phyloP scores from a whole-genome alignment of 768 basidiomycete genomes.

The Candolleomyces efflorescens region DNA sequence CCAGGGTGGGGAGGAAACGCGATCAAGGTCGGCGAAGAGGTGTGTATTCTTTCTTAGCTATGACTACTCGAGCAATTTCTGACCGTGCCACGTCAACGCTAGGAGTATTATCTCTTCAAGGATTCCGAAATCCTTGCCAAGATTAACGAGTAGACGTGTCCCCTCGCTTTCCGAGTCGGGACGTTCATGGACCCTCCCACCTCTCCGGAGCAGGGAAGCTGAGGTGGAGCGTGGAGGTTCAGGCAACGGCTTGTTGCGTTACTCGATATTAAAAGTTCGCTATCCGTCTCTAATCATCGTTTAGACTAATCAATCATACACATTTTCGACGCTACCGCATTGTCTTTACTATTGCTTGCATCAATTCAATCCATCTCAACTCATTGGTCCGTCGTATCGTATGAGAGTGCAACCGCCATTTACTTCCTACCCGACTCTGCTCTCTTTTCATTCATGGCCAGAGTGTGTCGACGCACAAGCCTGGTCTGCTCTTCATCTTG shows the following conservation, averaged over 20 bases:
- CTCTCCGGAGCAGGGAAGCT: no score
- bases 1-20: conserved; percentile 96
- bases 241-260: neutral
- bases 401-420: no score
- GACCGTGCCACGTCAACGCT: conserved; percentile 10
- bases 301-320: conserved; percentile 3
- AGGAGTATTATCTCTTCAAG: conserved; percentile 96
- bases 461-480: no score
- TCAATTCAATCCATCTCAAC: conserved; percentile 3
- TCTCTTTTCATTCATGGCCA: no score
- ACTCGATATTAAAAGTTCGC: conserved; percentile 10
- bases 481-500: no score
- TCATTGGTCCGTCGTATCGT: neutral
- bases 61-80: neutral
- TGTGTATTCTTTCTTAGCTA: conserved; percentile 29
- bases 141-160: conserved; percentile 71
- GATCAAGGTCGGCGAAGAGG: conserved; percentile 97
- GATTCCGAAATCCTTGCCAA: conserved; percentile 95
- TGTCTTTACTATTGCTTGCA: neutral
- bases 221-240: neutral
- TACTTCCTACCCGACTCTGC: no score
- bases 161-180: no score
- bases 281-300: conserved; percentile 5
- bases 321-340: neutral
- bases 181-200: no score